Evolutionary conservation across 2,329 filamentous ascomycete genomes (phyloP).

Genomic region (Macrophomina tecta): DNA sequence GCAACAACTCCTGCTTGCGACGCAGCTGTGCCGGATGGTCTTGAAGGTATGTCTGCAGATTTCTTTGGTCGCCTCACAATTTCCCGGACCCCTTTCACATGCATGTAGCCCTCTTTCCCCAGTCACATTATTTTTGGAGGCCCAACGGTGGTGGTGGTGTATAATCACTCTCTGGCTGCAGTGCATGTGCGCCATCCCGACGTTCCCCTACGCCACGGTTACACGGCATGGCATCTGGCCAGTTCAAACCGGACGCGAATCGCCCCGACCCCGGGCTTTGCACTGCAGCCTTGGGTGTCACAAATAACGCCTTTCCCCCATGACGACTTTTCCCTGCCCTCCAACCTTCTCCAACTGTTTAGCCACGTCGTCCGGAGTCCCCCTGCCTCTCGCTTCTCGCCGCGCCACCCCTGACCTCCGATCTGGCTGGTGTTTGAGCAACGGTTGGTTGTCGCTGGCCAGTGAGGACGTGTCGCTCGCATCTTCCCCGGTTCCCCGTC

Average conservation of each 20-base stretch:
- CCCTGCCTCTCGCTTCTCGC: conserved; percentile 24
- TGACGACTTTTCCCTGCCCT: conserved; percentile 12
- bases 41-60: conserved; percentile 69
- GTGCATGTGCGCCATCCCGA: conserved; percentile 24
- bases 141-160: conserved; percentile 31
- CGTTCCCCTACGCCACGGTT: conserved; percentile 24
- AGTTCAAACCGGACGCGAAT: neutral
- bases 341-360: neutral
- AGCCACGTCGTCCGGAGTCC: neutral
- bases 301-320: conserved; percentile 19
- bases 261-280: neutral
- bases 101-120: conserved; percentile 21
- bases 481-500: conserved; percentile 23
- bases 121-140: conserved; percentile 21
- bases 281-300: conserved; percentile 24
- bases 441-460: conserved; percentile 7
- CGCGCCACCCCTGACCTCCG: conserved; percentile 21
- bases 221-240: conserved; percentile 16
- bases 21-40: conserved; percentile 97
- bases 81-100: conserved; percentile 19
- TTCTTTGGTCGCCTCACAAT: conserved; percentile 26
- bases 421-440: conserved; percentile 6
- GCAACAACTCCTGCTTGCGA: conserved; percentile 94
- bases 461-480: conserved; percentile 9
- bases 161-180: conserved; percentile 29